Evolutionary conservation across 176 grass and related monocot genomes (phyloP), one percentile per base, ranked within the genome.

Genomic region (Juncus effusus): DNA sequence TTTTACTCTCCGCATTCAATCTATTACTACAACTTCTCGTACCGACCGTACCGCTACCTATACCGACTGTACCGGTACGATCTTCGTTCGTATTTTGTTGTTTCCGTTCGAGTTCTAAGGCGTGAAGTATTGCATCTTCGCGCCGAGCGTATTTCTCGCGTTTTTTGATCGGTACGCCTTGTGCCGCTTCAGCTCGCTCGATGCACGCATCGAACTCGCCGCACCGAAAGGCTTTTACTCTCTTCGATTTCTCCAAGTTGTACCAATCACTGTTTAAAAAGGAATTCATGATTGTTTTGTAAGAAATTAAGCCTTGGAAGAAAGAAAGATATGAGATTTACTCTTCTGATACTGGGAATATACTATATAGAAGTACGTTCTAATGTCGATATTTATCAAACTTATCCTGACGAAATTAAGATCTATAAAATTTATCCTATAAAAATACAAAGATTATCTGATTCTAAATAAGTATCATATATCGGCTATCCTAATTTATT

Each of bases 121-220:
- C 94, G 64, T 93, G 94, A 76, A 99, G 83, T 73, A 99, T 93
- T 75, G 94, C 94, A 78, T 99, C 94, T 57, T 99, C 94, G 76
- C 94, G 80, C 3, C 94, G 80, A 76, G 94, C 94, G 78, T 99
- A 99, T 76, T 99, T 99, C 78, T 99, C 94, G 70, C 94, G 80
- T 86, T 93, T 99, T 82, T 93, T 99, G 54, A 86, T 85, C 71
- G 84, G 76, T 70, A 82, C 87, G 28, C 94, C 94, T 82, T 93
- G 85, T 36, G 88, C 80, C 64, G 94, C 83, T 78, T 99, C 94
- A 61, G 94, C 94, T 70, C 75, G 88, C 69, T 99, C 94, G 84
- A 99, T 93, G 83, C 94, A 99, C 38, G 88, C 94, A 80, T 99
- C 94, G 69, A 99, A 99, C 65, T 99, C 94, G 62, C 94, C 94